These are phyloP conservation scores for Globisporangium middletonii DNA, from an alignment of 352 stramenopile genomes.

Conservation along the genomic window DNA sequence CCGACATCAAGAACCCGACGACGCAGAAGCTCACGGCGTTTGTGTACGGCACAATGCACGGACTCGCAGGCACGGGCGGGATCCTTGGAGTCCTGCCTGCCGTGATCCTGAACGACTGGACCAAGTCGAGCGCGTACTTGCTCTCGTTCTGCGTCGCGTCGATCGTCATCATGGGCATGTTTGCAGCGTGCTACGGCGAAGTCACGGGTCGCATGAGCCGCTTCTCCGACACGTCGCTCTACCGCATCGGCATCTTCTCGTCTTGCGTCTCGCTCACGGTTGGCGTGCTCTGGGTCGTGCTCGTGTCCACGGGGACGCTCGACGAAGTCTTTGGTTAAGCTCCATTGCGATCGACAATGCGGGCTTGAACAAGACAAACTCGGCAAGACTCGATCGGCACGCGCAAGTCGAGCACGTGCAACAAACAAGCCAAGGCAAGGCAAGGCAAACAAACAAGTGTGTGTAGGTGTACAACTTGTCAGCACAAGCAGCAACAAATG, in stretches of 20 bases:
- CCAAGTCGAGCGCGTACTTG: conserved; percentile 74
- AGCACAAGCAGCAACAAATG: too few species aligned
- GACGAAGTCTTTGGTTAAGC: conserved; percentile 66
- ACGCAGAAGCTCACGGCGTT: conserved; percentile 72
- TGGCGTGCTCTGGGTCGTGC: conserved; percentile 62
- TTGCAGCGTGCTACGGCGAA: conserved; percentile 77
- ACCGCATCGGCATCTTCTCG: conserved; percentile 60
- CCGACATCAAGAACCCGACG: conserved; percentile 53
- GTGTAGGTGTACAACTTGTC: neutral
- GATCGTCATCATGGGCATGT: conserved; percentile 86
- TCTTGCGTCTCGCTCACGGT: conserved; percentile 59
- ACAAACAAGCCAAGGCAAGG: too few species aligned
- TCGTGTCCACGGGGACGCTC: conserved; percentile 60
- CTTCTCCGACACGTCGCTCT: conserved; percentile 49
- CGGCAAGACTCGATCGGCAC: too few species aligned
- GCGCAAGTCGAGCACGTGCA: too few species aligned
- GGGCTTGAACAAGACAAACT: too few species aligned
- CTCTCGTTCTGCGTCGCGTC: conserved; percentile 78
- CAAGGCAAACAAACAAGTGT: neutral
- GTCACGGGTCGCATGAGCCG: conserved; percentile 52
- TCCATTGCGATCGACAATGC: neutral
- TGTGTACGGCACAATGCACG: conserved; percentile 81
- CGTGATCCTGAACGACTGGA: conserved; percentile 74
- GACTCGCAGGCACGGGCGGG: conserved; percentile 62
- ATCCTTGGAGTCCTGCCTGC: conserved; percentile 83